Evolutionary conservation across 2,329 filamentous ascomycete genomes (phyloP), one percentile per base, ranked within the genome.

Genomic region (Claviceps fusiformis): DNA sequence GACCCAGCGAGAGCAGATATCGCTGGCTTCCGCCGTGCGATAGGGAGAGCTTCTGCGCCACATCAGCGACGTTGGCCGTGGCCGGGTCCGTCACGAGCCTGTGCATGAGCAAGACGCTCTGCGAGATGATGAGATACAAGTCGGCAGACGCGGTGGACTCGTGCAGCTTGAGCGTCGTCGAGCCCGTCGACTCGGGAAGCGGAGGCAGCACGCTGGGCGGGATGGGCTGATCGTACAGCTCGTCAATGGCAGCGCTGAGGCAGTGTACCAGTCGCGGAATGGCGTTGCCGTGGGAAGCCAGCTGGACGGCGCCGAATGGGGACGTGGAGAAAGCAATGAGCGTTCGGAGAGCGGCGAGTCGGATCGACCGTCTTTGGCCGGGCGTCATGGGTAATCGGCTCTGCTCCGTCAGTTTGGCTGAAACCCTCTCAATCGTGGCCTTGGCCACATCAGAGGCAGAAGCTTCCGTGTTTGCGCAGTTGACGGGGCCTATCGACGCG

Each of bases 1-100:
- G 74, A 0, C 89, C 90, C 48, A 98, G 73, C 2, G 83, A 82
- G 10, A 96, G 80, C 1, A 95, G 74, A 63, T 95, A 92, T 53
- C 90, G 89, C 64, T 95, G 89, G 53, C 82, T 80, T 0, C 85
- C 87, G 3, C 89, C 88, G 5, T 81, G 77, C 0, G 87, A 80
- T 9, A 79, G 78, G 0, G 78, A 76, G 5, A 95, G 74, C 67
- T 92, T 95, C 51, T 80, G 77, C 51, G 82, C 78, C 59, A 95
- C 80, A 60, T 92, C 80, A 24, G 72, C 72, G 6, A 70, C 59
- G 49, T 73, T 66, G 0, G 73, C 69, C 2, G 75, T 78, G 11
- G 65, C 59, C 0, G 74, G 70, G 47, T 75, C 70, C 2, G 75
- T 82, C 33, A 79, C 70, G 1, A 82, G 71, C 10, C 67, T 72